Base-by-base conservation (phyloP, 768 basidiomycete genomes). In the Tricholoma furcatifolium region DNA sequence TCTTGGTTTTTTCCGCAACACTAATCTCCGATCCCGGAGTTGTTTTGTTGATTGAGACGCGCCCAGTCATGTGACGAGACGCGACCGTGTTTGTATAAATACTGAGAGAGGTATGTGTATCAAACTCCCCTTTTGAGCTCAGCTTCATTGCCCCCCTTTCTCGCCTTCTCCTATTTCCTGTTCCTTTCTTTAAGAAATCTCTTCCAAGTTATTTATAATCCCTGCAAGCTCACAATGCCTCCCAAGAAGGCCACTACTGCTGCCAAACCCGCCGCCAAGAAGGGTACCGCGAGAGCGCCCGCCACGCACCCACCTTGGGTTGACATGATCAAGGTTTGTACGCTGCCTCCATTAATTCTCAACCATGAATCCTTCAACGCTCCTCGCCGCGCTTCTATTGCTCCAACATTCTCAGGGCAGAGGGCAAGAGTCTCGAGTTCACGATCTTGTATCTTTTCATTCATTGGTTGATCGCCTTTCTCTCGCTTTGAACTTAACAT, bases 311-410 rank as follows among this genome's bases (percentile, higher is more conserved):
- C 85, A 11, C 66, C 78, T 53, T 87, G 84, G 83, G 68, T 79
- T 43, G 83, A 90, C 50, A 91, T 91, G 88, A 89, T 91, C 69
- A 89, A 88, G 78, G 88, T 87, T 62, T 65, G 76, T 41, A 43
- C 42, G 56, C 45, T 65, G 47, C 30, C 34, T 11, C 35, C 46
- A 44, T 30, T 36, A 39, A 45, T 43, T 34, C 9, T 15, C n/a
- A 17, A 15, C 14, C 4, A 11, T 43, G 18, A 27, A 23, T 32
- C 24, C 24, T n/a, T 39, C 39, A 39, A 23, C 42, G 2, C 47
- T 12, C 6, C 14, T 9, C 4, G 12, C 5, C n/a, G 12, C 44
- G 27, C 31, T 31, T 44, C n/a, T 56, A 35, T 31, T 6, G 31
- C 20, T 15, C 56, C 43, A 50, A 55, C 50, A 47, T 46, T 55